A percentile compares a stretch with the other conserved stretches of the same genome.
phyloP scores from a whole-genome alignment of 352 stramenopile species.

The Chrysophaeum taylorii region DNA sequence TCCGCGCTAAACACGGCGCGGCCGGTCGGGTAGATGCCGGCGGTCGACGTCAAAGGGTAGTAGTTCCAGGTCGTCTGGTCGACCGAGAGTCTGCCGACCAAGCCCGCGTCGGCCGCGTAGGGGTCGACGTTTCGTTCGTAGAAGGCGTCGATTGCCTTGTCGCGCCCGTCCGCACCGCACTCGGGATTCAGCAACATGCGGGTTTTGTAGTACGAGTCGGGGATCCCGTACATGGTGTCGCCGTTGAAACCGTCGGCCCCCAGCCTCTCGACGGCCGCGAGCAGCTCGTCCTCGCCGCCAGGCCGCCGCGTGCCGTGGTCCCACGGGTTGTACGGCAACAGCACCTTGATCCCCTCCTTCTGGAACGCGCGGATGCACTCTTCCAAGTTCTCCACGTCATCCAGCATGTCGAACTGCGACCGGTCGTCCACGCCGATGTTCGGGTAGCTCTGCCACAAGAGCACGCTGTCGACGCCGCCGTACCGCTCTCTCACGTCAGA shows the following conservation, averaged over 20 bases:
- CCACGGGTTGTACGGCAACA: slow-evolving; percentile 68
- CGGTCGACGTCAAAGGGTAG: slow-evolving; percentile 51
- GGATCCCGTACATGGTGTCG: slow-evolving; percentile 71
- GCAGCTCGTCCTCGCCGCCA: slow-evolving; percentile 37
- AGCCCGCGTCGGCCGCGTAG: slow-evolving; percentile 51
- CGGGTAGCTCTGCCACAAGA: slow-evolving; percentile 17
- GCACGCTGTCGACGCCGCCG: slow-evolving; percentile 12
- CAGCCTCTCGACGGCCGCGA: slow-evolving; percentile 36
- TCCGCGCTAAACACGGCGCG: slow-evolving; percentile 47
- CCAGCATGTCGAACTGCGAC: slow-evolving; percentile 18
- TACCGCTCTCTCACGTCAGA: neutral
- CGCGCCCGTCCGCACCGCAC: slow-evolving; percentile 14
- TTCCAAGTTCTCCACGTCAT: neutral
- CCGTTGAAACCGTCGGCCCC: slow-evolving; percentile 65
- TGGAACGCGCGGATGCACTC: slow-evolving; percentile 9
- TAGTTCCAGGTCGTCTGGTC: slow-evolving; percentile 70
- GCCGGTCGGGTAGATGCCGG: slow-evolving; percentile 52
- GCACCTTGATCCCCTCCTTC: slow-evolving; percentile 2
- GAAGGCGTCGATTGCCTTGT: slow-evolving; percentile 31
- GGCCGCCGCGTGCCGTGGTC: slow-evolving; percentile 56
- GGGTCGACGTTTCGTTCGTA: slow-evolving; percentile 42
- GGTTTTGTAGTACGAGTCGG: slow-evolving; percentile 64
- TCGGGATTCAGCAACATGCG: no score
- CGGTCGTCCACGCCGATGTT: slow-evolving; percentile 21
- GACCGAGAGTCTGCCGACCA: slow-evolving; percentile 46